These are phyloP conservation scores for Ganoderma boninense DNA, from an alignment of 1,284 basidiomycete genomes.

Conservation along the genomic window DNA sequence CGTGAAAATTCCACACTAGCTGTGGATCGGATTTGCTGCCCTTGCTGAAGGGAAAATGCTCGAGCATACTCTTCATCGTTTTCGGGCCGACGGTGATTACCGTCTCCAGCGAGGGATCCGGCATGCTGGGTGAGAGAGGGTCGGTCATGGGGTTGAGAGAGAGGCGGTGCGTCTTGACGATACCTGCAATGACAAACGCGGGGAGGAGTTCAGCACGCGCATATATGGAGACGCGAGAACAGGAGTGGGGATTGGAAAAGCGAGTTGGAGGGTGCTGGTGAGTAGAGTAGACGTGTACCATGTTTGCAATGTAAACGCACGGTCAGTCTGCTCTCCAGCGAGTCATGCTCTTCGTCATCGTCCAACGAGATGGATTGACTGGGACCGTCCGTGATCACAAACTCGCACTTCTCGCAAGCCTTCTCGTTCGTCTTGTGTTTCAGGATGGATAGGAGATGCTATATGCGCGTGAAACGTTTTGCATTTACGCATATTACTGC, in stretches of 20 bases:
- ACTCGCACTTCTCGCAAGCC: conserved; percentile 75
- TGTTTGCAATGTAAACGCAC: conserved; percentile 83
- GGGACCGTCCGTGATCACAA: conserved; percentile 68
- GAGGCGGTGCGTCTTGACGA: conserved; percentile 81
- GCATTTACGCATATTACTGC: neutral
- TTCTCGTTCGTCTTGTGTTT: conserved; percentile 79
- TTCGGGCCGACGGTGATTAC: conserved; percentile 73
- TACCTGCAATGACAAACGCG: conserved; percentile 54
- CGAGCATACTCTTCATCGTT: conserved; percentile 77
- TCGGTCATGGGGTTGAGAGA: conserved; percentile 64
- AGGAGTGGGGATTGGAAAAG: conserved; percentile 9
- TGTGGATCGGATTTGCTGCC: conserved; percentile 75
- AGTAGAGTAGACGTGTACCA: conserved; percentile 51
- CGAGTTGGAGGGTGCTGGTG: neutral
- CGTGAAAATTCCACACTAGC: conserved; percentile 77
- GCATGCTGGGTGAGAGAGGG: conserved; percentile 67
- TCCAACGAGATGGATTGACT: conserved; percentile 26
- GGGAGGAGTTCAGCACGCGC: conserved; percentile 9
- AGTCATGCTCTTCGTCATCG: conserved; percentile 60
- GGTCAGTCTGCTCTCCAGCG: conserved; percentile 74
- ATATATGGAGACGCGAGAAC: neutral
- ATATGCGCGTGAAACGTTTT: conserved; percentile 6
- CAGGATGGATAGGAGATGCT: conserved; percentile 77
- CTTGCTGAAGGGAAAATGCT: conserved; percentile 75
- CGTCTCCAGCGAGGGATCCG: conserved; percentile 64